These are phyloP conservation scores for Pseudomassariella vexata DNA, from an alignment of 2,329 filamentous ascomycete genomes.

Conservation along the genomic window DNA sequence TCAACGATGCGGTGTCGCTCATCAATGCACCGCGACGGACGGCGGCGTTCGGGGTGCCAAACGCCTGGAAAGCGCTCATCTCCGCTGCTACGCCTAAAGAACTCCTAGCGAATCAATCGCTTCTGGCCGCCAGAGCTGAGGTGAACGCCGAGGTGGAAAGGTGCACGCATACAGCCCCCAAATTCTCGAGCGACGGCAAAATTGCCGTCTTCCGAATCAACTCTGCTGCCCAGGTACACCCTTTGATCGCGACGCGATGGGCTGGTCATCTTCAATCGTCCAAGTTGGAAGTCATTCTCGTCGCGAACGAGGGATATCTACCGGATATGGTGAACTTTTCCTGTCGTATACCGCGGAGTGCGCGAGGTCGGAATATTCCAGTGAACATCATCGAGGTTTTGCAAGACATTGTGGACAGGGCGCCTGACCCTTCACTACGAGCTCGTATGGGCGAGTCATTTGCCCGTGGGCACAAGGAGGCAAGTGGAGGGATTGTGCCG, in stretches of 20 bases:
- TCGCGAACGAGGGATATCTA: constrained; percentile 62
- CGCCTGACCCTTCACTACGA: constrained; percentile 29
- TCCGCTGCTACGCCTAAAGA: constrained; percentile 43
- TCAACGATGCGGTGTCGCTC: constrained; percentile 58
- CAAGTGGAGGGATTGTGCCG: constrained; percentile 59
- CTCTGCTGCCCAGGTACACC: constrained; percentile 57
- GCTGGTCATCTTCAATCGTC: constrained; percentile 53
- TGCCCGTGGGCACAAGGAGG: constrained; percentile 61
- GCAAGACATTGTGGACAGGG: constrained; percentile 40
- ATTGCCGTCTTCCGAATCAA: constrained; percentile 59
- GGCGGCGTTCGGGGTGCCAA: constrained; percentile 51
- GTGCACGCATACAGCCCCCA: constrained; percentile 56
- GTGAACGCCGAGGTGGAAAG: constrained; percentile 56
- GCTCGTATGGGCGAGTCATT: constrained; percentile 57
- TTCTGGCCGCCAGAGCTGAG: constrained; percentile 50
- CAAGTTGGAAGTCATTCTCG: constrained; percentile 57
- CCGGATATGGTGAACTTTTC: constrained; percentile 61
- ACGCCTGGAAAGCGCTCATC: constrained; percentile 54
- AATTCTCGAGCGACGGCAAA: constrained; percentile 56
- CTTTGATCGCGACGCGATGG: constrained; percentile 63
- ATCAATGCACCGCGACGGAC: constrained; percentile 62
- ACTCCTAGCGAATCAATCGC: constrained; percentile 39
- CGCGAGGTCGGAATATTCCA: constrained; percentile 44
- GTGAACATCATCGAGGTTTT: constrained; percentile 60
- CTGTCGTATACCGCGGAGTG: constrained; percentile 54